Evolutionary conservation across 2,329 filamentous ascomycete genomes (phyloP).

Genomic region (Cercospora sp.): DNA sequence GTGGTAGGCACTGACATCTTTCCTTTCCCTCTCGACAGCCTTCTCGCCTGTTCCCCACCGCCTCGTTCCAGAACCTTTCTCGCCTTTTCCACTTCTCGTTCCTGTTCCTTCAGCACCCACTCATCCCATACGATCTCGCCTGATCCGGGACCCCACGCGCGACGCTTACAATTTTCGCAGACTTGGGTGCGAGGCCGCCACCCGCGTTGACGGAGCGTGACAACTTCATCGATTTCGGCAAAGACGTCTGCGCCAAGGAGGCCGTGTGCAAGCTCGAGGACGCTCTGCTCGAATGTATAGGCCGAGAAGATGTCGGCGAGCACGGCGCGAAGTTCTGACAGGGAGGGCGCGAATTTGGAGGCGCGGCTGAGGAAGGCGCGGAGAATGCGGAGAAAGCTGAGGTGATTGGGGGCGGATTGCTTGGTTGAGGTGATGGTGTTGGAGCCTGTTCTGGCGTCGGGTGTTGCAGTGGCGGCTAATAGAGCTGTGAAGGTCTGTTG

Average conservation of each 20-base stretch:
- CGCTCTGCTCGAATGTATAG: constrained; percentile 88
- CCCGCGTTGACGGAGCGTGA: constrained; percentile 73
- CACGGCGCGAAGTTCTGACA: constrained; percentile 82
- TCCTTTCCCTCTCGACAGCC: constrained; percentile 56
- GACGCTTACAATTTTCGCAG: constrained; percentile 79
- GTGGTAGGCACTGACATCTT: constrained; percentile 47
- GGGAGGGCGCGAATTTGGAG: constrained; percentile 75
- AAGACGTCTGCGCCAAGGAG: constrained; percentile 89
- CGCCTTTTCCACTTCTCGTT: constrained; percentile 46
- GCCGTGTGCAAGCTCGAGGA: constrained; percentile 79
- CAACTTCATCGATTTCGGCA: constrained; percentile 72
- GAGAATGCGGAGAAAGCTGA: constrained; percentile 82
- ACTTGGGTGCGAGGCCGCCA: constrained; percentile 86
- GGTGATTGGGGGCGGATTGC: constrained; percentile 48
- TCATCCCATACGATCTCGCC: constrained; percentile 74
- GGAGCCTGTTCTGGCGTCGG: constrained; percentile 32
- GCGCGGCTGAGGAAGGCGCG: constrained; percentile 84
- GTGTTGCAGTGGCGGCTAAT: constrained; percentile 68
- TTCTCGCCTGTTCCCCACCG: constrained; percentile 39
- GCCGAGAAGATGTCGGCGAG: constrained; percentile 89
- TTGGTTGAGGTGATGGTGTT: constrained; percentile 8
- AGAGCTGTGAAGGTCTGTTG: constrained; percentile 90
- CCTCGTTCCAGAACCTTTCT: constrained; percentile 43
- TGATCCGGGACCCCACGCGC: constrained; percentile 87
- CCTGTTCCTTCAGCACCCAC: constrained; percentile 66